Percentiles rank a stretch among this genome's conserved stretches.
These are phyloP conservation scores for Cryptococcus sp. DNA, from an alignment of 1,284 basidiomycete genomes.

Conservation along the genomic window DNA sequence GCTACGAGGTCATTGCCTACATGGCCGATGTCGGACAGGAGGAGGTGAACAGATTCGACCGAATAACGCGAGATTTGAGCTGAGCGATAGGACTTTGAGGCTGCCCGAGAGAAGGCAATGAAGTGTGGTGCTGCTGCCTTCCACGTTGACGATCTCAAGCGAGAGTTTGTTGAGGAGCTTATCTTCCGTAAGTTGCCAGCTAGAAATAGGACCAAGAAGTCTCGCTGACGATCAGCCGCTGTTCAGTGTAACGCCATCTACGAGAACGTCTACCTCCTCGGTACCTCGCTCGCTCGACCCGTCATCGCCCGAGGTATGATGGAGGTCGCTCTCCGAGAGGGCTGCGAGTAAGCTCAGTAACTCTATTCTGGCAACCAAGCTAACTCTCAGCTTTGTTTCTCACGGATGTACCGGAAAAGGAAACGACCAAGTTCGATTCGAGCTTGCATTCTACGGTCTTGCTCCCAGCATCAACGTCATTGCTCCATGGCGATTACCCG, in stretches of 20 bases:
- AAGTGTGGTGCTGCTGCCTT: slow-evolving; percentile 93
- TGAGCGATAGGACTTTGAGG: slow-evolving; percentile 74
- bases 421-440: slow-evolving; percentile 99
- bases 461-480: slow-evolving; percentile 99
- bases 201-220: slow-evolving; percentile 2
- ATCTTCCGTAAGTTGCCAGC: slow-evolving; percentile 64
- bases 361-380: neutral
- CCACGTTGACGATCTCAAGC: slow-evolving; percentile 89
- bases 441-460: slow-evolving; percentile 97
- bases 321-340: slow-evolving; percentile 79
- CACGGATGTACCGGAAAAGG: slow-evolving; percentile 99
- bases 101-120: slow-evolving; percentile 86
- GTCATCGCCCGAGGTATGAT: slow-evolving; percentile 99
- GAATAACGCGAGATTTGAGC: neutral
- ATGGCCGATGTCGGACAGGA: slow-evolving; percentile 99
- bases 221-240: slow-evolving; percentile 54
- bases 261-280: slow-evolving; percentile 97
- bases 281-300: slow-evolving; percentile 94
- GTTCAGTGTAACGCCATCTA: slow-evolving; percentile 99
- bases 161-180: slow-evolving; percentile 93
- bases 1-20: slow-evolving; percentile 95
- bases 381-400: slow-evolving; percentile 69
- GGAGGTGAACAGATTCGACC: slow-evolving; percentile 57
- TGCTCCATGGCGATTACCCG: slow-evolving; percentile 94
- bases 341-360: slow-evolving; percentile 70